Base-by-base conservation (phyloP, 2,329 filamentous ascomycete genomes). In the Hypoxylon sp. region DNA sequence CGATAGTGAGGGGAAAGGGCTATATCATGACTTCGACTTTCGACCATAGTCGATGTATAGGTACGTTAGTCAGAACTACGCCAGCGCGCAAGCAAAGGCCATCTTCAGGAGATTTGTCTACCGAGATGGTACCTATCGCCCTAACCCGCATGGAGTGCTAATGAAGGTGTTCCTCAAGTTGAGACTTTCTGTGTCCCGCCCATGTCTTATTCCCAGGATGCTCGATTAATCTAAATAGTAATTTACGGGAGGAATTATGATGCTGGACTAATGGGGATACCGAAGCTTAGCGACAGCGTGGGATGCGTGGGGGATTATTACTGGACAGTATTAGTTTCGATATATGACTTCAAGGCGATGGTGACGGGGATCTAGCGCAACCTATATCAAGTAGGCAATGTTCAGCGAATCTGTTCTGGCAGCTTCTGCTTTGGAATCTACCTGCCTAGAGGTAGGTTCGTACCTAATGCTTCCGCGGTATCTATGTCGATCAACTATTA, bases 181-280 rank as follows among this genome's bases (percentile, higher is more conserved):
- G 25, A 46, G 17, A 5, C 14, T 43, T 46, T 17, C 13, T 21
- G 11, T 21, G 7, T 45, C 9, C 7, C n/a, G 21, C n/a, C 23
- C 6, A 14, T n/a, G 6, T 23, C 9, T 41, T 19, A 25, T 21
- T 14, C 10, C 11, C n/a, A n/a, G 13, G 23, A 41, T 30, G 38
- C 21, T 19, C n/a, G 36, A 17, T 41, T 9, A 59, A 19, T 25
- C 34, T 21, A 49, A 6, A 58, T 25, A 25, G 19, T 3, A 38
- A 38, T 4, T 32, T 41, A 13, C 21, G 19, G 32, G 38, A 21
- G 28, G 34, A 21, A 17, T 30, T 19, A 43, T 19, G 17, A 9
- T 23, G 32, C 34, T 25, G n/a, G 36, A 23, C 34, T 14, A 41
- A 43, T 50, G 41, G 45, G 56, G 56, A 49, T 60, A 48, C 30